Evolutionary conservation across 805 yeast species (phyloP).

Genomic region (Starmerella kuoi): DNA sequence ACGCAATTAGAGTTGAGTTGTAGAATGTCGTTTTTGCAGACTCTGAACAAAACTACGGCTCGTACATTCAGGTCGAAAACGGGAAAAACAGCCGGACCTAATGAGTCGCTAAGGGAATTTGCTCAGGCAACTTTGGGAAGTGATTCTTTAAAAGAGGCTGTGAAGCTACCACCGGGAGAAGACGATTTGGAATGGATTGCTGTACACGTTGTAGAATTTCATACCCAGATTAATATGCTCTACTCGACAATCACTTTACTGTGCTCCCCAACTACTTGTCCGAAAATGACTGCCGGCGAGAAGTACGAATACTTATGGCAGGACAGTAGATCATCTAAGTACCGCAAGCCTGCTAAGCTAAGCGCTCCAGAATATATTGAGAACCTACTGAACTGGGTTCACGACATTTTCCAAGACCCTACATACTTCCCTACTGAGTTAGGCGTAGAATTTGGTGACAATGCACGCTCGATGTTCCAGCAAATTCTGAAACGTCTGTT

Average conservation of each 20-base stretch:
- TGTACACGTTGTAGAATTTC: slow-evolving; percentile 93
- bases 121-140: slow-evolving; percentile 95
- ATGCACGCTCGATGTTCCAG: slow-evolving; percentile 63
- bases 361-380: slow-evolving; percentile 95
- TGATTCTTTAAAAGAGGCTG: slow-evolving; percentile 83
- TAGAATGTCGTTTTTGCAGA: slow-evolving; percentile 25
- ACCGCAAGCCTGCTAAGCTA: slow-evolving; percentile 66
- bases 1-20: no score
- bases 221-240: slow-evolving; percentile 90
- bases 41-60: slow-evolving; percentile 24
- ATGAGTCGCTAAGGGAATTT: slow-evolving; percentile 50
- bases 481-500: slow-evolving; percentile 85
- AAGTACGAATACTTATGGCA: slow-evolving; percentile 98
- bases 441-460: slow-evolving; percentile 85
- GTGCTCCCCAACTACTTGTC: slow-evolving; percentile 90
- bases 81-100: slow-evolving; percentile 23
- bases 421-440: slow-evolving; percentile 76
- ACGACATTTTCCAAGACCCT: slow-evolving; percentile 82
- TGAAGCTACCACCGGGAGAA: slow-evolving; percentile 84
- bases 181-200: slow-evolving; percentile 91
- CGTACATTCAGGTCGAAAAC: slow-evolving; percentile 29
- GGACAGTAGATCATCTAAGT: slow-evolving; percentile 40
- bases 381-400: slow-evolving; percentile 88
- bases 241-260: slow-evolving; percentile 93
- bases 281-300: slow-evolving; percentile 94